These are phyloP conservation scores for Saccharomyces hybrid DNA, from an alignment of 1,139 yeast genomes.

Conservation along the genomic window DNA sequence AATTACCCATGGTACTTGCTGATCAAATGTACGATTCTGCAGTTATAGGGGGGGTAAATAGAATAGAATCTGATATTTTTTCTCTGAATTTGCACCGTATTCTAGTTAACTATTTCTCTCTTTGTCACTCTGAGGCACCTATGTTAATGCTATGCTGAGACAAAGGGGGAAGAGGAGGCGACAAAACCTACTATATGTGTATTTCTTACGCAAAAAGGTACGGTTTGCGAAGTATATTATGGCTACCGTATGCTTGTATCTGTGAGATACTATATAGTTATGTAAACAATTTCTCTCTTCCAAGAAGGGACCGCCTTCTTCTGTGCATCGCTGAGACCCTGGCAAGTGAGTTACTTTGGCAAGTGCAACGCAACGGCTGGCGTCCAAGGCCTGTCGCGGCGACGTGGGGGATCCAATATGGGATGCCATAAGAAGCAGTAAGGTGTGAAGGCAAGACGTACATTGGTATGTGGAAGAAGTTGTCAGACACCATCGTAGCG, in stretches of 20 bases:
- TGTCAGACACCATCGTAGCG: not conserved
- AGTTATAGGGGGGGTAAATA: not conserved
- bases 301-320: not conserved
- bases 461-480: not conserved
- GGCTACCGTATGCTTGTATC: not conserved
- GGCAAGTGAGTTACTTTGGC: not conserved
- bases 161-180: not conserved
- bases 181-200: not conserved
- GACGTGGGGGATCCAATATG: not conserved
- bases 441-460: not conserved
- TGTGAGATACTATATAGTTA: not conserved
- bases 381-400: not conserved
- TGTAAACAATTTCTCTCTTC: not conserved
- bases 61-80: not conserved
- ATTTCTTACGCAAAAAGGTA: not conserved
- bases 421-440: not conserved
- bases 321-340: not conserved
- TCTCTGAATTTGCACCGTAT: not conserved
- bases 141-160: not conserved
- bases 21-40: constrained; percentile 1
- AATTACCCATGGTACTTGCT: constrained; percentile 25
- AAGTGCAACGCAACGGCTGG: constrained; percentile 1
- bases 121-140: not conserved
- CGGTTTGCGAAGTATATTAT: not conserved
- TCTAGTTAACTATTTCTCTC: not conserved